Percentiles rank a stretch among this genome's conserved stretches.
These are phyloP conservation scores for Hemileccinum rubropunctum DNA, from an alignment of 768 basidiomycete species.

Conservation along the genomic window DNA sequence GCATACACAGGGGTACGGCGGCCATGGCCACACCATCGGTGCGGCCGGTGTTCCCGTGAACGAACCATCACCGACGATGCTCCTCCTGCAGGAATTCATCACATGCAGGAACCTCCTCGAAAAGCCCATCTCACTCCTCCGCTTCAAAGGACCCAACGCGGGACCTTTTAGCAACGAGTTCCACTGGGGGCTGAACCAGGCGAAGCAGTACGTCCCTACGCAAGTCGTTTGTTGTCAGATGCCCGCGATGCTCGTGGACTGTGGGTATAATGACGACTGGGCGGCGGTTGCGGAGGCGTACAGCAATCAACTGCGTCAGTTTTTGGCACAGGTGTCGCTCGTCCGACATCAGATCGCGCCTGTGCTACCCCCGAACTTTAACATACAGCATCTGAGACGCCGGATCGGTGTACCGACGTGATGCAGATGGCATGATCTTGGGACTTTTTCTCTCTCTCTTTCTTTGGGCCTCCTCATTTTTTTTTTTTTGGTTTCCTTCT, in stretches of 20 bases:
- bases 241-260: conserved; percentile 22
- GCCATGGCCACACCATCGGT: conserved; percentile 16
- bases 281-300: conserved; percentile 30
- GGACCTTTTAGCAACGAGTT: conserved; percentile 27
- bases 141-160: conserved; percentile 32
- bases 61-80: conserved; percentile 31
- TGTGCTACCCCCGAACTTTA: conserved; percentile 32
- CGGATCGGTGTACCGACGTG: conserved; percentile 23
- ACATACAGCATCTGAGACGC: conserved; percentile 31
- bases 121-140: conserved; percentile 20
- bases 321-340: conserved; percentile 29
- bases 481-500: background rate
- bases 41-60: conserved; percentile 23
- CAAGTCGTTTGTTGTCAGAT: conserved; percentile 21
- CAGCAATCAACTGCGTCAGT: conserved; percentile 29
- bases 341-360: conserved; percentile 31
- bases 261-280: conserved; percentile 29
- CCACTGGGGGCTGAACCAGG: conserved; percentile 26
- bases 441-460: background rate
- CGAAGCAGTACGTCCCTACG: conserved; percentile 25
- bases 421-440: background rate
- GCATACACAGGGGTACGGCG: conserved; percentile 29
- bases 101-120: conserved; percentile 19
- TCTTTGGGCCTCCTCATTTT: background rate
- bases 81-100: conserved; percentile 27